Conservation (phyloP, 2,329 filamentous ascomycete genomes). For the Teratosphaeria destructans region DNA sequence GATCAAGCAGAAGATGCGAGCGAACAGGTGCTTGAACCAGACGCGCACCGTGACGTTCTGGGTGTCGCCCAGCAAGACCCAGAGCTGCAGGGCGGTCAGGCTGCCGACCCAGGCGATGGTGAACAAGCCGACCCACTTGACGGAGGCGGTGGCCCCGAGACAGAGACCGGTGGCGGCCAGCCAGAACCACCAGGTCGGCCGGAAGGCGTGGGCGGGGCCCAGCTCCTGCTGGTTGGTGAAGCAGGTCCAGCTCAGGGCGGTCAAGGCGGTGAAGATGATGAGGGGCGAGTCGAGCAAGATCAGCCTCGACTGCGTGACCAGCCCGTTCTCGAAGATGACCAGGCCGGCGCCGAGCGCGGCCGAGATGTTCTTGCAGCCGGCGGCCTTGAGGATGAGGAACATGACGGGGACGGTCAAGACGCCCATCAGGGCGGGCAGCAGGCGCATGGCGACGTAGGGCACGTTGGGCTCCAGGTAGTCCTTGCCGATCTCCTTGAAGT, state of each 20-base stretch:
- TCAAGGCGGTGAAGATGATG: conserved; percentile 86
- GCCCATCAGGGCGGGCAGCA: conserved; percentile 83
- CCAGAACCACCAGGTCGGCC: conserved; percentile 97
- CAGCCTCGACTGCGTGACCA: conserved; percentile 86
- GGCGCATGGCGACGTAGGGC: conserved; percentile 93
- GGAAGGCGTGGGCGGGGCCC: conserved; percentile 78
- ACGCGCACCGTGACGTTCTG: conserved; percentile 72
- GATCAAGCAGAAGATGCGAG: conserved; percentile 82
- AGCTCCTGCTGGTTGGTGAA: conserved; percentile 97
- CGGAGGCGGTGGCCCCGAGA: conserved; percentile 81
- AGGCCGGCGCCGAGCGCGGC: conserved; percentile 73
- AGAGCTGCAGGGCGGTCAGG: conserved; percentile 84
- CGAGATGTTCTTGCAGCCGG: conserved; percentile 78
- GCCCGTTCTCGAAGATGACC: conserved; percentile 92
- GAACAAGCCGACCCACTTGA: conserved; percentile 98
- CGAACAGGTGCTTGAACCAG: conserved; percentile 90
- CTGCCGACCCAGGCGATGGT: conserved; percentile 96
- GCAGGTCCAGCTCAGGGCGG: conserved; percentile 77
- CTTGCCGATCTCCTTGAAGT: conserved; percentile 99
- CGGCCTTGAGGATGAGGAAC: conserved; percentile 86
- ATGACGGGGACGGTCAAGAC: conserved; percentile 82
- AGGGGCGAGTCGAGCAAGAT: conserved; percentile 95
- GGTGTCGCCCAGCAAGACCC: conserved; percentile 84
- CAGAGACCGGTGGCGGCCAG: conserved; percentile 74
- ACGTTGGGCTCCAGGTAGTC: conserved; percentile 92